These are phyloP conservation scores for Calonectria multiphialidica DNA, from an alignment of 2,329 filamentous ascomycete species.

Conservation along the genomic window DNA sequence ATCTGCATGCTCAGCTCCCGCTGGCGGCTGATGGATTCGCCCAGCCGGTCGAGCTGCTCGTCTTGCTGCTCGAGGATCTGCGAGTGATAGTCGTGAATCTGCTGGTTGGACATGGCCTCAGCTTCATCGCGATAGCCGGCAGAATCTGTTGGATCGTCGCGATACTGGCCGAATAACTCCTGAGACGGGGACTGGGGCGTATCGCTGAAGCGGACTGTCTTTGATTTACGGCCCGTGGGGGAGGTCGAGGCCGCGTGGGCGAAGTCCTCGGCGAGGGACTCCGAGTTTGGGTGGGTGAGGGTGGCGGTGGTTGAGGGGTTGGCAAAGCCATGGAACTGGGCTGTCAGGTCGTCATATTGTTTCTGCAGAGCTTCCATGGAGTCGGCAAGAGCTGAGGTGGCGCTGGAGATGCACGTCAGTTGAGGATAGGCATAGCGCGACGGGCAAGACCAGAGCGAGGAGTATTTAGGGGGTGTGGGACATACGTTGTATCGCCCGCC, in stretches of 20 bases:
- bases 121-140: conserved; percentile 73
- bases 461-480: neutral
- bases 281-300: conserved; percentile 73
- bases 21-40: conserved; percentile 89
- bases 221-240: conserved; percentile 57
- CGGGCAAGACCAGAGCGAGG: conserved; percentile 1
- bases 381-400: conserved; percentile 66
- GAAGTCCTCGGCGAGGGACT: conserved; percentile 72
- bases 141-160: conserved; percentile 73
- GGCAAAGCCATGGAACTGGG: conserved; percentile 81
- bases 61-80: conserved; percentile 90
- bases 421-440: neutral
- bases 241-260: conserved; percentile 67
- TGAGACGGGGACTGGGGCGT: conserved; percentile 58
- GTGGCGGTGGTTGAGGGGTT: conserved; percentile 62
- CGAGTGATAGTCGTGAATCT: conserved; percentile 88
- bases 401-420: conserved; percentile 49
- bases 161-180: conserved; percentile 70
- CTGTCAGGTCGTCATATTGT: conserved; percentile 81
- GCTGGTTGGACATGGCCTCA: conserved; percentile 77
- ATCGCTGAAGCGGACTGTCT: conserved; percentile 91
- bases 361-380: conserved; percentile 76
- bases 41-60: conserved; percentile 88
- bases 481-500: conserved; percentile 73
- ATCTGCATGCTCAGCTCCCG: conserved; percentile 95